Evolutionary conservation across 1,284 basidiomycete genomes (phyloP).

Genomic region (Malassezia restricta): DNA sequence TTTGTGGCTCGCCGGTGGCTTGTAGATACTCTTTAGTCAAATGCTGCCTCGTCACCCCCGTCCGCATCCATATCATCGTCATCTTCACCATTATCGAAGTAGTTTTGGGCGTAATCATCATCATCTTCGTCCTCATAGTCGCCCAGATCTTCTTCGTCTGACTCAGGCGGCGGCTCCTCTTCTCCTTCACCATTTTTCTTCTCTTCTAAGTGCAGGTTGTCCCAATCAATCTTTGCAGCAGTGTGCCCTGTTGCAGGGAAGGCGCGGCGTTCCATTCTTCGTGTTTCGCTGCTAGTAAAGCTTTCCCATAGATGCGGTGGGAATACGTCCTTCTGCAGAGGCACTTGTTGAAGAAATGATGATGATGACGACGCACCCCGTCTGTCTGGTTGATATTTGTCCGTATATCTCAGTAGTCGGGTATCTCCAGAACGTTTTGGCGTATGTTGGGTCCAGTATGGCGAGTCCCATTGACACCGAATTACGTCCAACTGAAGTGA

Average conservation of each 20-base stretch:
- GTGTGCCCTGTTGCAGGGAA: not conserved
- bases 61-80: constrained; percentile 33
- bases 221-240: constrained; percentile 29
- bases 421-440: not conserved
- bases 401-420: constrained; percentile 32
- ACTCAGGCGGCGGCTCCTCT: constrained; percentile 25
- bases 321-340: constrained; percentile 36
- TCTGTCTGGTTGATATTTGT: constrained; percentile 31
- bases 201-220: constrained; percentile 31
- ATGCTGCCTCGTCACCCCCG: constrained; percentile 29
- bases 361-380: not conserved
- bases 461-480: constrained; percentile 3
- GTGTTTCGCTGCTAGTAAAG: constrained; percentile 36
- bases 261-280: constrained; percentile 14
- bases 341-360: constrained; percentile 18
- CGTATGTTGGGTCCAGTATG: constrained; percentile 8
- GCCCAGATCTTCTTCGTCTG: constrained; percentile 35
- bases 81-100: constrained; percentile 45
- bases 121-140: constrained; percentile 45
- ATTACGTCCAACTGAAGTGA: constrained; percentile 8
- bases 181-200: constrained; percentile 22
- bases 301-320: constrained; percentile 36
- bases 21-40: constrained; percentile 18
- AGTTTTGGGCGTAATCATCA: constrained; percentile 42
- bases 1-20: not conserved